Evolutionary conservation across 1,139 yeast species (phyloP).

Genomic region (Lodderomyces orthopsilosis): DNA sequence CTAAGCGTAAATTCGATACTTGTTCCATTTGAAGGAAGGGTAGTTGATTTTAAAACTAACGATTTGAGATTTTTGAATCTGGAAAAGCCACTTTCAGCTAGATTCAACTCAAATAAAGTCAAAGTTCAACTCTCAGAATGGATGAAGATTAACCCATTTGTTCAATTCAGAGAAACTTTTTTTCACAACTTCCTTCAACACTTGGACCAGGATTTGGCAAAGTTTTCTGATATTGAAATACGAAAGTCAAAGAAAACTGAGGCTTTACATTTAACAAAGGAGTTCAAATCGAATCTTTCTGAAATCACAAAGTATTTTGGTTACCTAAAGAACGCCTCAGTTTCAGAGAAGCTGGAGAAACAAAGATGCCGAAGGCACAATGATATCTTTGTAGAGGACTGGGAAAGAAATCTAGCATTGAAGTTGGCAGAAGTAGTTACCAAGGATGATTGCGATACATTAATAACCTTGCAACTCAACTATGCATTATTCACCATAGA

Average conservation of each 20-base stretch:
- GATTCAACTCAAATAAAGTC: conserved; percentile 19
- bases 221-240: conserved; percentile 12
- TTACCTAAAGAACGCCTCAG: conserved; percentile 7
- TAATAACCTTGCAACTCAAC: conserved; percentile 37
- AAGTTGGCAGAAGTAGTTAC: conserved; percentile 23
- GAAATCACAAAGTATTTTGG: conserved; percentile 19
- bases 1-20: neutral
- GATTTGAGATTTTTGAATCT: conserved; percentile 34
- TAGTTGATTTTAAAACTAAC: conserved; percentile 35
- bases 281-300: conserved; percentile 17
- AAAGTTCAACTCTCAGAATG: conserved; percentile 38
- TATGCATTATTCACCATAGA: conserved; percentile 33
- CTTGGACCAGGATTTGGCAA: conserved; percentile 13
- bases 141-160: conserved; percentile 39
- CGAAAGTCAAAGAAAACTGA: conserved; percentile 17
- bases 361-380: conserved; percentile 7
- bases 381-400: conserved; percentile 15
- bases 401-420: conserved; percentile 15
- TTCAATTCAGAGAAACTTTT: conserved; percentile 28
- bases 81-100: conserved; percentile 14
- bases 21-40: conserved; percentile 24
- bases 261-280: conserved; percentile 17
- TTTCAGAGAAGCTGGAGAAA: conserved; percentile 5
- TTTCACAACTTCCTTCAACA: conserved; percentile 19
- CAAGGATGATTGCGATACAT: conserved; percentile 18